Base-by-base conservation (phyloP, 768 basidiomycete genomes). In the Cystobasidium onofrii region DNA sequence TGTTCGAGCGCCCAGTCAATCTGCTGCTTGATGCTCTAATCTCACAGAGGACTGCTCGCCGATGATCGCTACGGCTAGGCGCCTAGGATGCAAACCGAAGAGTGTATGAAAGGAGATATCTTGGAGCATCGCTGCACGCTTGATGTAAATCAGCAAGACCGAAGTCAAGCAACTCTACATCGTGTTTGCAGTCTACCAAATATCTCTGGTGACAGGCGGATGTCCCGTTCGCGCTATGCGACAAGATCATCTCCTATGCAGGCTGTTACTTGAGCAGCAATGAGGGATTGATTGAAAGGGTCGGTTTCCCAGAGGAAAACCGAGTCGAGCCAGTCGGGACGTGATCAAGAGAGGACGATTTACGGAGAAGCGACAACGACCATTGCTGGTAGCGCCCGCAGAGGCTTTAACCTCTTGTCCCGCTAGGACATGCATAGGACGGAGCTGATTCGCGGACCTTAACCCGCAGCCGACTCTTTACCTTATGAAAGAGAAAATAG, bases 351-450 rank as follows among this genome's bases (percentile, higher is more conserved):
- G 57, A 60, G 25, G 17, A 23, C 33, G 27, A 15, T 27, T 29
- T 60, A 60, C 29, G 29, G 39, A 29, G 29, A 36, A 64, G 63
- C 27, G 63, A 41, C 20, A 50, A n/a, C n/a, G 9, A 64, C 63
- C 63, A 64, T 64, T 41, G 25, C 63, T 64, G 63, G 63, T 64
- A 46, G 44, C 44, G 63, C 63, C 63, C 63, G 63, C 63, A 64
- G 63, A 64, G 63, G 63, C 39, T 41, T 64, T 64, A 46, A 41
- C 63, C 63, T 64, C 63, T 64, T 64, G 63, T 64, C 63, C 63
- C 31, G 63, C 63, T 41, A 64, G 63, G 63, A 64, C 63, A 46
- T 64, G 63, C 63, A 50, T 50, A 20, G 20, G 17, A 64, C 63
- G 63, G 41, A 64, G 63, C 27, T 41, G 36, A 64, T 36, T 41